Base-by-base conservation (phyloP, 768 basidiomycete species). In the Trametes villosa region DNA sequence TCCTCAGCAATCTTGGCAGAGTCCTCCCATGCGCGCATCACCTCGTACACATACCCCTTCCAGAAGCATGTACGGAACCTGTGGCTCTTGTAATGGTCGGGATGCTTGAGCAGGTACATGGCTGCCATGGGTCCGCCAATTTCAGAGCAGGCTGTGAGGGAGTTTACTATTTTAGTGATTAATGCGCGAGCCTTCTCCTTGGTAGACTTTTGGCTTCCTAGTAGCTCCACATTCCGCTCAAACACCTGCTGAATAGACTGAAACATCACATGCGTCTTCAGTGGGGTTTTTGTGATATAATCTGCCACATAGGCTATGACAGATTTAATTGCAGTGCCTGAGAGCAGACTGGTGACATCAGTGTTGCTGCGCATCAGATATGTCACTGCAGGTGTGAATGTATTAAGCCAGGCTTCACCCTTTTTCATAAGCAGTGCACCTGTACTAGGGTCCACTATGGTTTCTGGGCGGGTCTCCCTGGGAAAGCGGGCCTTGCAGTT, bases 51-150 rank as follows among this genome's bases (percentile, higher is more conserved):
- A 49, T 65, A 65, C 7, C 44, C 40, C n/a, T 27, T 22, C 60
- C 53, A 64, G 46, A 40, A 64, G 45, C 57, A 50, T 29, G 41
- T 8, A 22, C 49, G 36, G 41, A 67, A 67, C 18, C 46, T 49
- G 29, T 66, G 36, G 22, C 40, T 29, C 1, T 59, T 66, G 41
- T 66, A 66, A 52, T 66, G 65, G 44, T 66, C 65, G 8, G 59
- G 59, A 30, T 57, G 55, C 15, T 55, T 59, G 5, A 64, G 50
- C 12, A 66, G 24, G 31, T 66, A 52, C 53, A 44, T 54, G 22
- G 57, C n/a, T n/a, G n/a, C n/a, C n/a, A n/a, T n/a, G n/a, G n/a
- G n/a, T n/a, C n/a, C n/a, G n/a, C n/a, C n/a, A n/a, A n/a, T n/a
- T n/a, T n/a, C n/a, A n/a, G n/a, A n/a, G n/a, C n/a, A n/a, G n/a